Conservation (phyloP, 2,329 filamentous ascomycete species). For the Xylaria sp. region DNA sequence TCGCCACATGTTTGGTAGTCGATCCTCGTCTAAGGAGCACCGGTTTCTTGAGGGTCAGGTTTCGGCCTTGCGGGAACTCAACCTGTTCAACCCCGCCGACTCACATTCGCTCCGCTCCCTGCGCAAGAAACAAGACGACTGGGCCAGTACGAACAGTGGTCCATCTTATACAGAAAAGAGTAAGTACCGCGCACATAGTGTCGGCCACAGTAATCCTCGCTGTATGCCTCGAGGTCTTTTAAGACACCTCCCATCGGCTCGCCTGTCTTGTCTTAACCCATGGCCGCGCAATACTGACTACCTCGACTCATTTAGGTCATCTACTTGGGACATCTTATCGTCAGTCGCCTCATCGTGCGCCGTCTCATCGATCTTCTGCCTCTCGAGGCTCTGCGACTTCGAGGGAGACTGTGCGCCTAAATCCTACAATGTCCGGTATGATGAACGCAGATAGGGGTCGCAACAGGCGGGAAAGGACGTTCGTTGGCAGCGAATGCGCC, state of each 20-base stretch:
- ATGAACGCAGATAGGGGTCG: constrained; percentile 79
- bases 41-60: constrained; percentile 45
- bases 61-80: constrained; percentile 47
- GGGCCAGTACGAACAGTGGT: constrained; percentile 37
- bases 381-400: constrained; percentile 47
- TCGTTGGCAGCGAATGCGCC: constrained; percentile 91
- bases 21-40: constrained; percentile 51
- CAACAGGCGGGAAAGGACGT: constrained; percentile 86
- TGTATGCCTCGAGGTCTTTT: constrained; percentile 29
- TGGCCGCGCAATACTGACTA: constrained; percentile 35
- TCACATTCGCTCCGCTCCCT: constrained; percentile 41
- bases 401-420: constrained; percentile 42
- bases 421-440: constrained; percentile 62
- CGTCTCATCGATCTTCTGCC: constrained; percentile 48
- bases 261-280: constrained; percentile 16
- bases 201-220: constrained; percentile 11
- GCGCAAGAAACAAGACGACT: constrained; percentile 39
- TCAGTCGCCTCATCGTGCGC: constrained; percentile 39
- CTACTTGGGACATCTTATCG: constrained; percentile 47
- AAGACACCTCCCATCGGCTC: constrained; percentile 2
- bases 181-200: constrained; percentile 37
- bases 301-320: constrained; percentile 41
- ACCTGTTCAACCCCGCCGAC: constrained; percentile 49
- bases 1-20: constrained; percentile 53
- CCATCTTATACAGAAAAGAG: constrained; percentile 50